A percentile compares a stretch with the other conserved stretches of the same genome.
These are phyloP conservation scores for Puccinia hordei DNA, from an alignment of 1,284 basidiomycete genomes.

Conservation along the genomic window DNA sequence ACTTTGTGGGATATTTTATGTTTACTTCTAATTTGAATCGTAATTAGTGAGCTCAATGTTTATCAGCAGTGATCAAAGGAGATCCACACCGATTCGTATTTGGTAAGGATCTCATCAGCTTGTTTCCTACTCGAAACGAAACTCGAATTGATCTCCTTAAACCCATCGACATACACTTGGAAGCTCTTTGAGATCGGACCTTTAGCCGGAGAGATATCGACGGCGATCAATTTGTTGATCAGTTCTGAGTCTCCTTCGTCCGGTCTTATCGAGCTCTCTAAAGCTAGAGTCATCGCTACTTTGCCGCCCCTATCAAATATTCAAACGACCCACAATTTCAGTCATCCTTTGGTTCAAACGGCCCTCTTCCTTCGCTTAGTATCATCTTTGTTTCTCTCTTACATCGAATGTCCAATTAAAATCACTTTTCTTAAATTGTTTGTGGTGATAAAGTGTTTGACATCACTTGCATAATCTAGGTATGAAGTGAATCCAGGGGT, in stretches of 20 bases:
- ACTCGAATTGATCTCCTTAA: constrained; percentile 41
- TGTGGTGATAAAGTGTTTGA: constrained; percentile 34
- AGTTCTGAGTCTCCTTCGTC: not conserved
- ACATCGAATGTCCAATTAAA: constrained; percentile 50
- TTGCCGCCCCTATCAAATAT: constrained; percentile 47
- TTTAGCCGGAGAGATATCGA: constrained; percentile 47
- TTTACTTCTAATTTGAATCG: too few relatives aligned
- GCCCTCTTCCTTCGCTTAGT: not conserved
- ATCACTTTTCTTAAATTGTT: constrained; percentile 31
- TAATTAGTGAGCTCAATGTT: not conserved
- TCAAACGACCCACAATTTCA: not conserved
- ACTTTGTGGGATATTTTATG: too few relatives aligned
- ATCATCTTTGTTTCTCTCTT: not conserved
- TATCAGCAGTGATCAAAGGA: not conserved
- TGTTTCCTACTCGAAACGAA: constrained; percentile 22
- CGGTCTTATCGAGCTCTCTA: not conserved
- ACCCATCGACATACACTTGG: constrained; percentile 35
- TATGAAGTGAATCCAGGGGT: constrained; percentile 45
- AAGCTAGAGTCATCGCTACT: constrained; percentile 48
- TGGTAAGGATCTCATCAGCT: constrained; percentile 43
- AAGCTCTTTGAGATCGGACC: constrained; percentile 39
- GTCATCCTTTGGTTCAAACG: not conserved
- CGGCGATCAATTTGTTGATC: constrained; percentile 31
- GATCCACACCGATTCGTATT: constrained; percentile 29
- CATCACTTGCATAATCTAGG: constrained; percentile 43